These are phyloP conservation scores for Physcomitrellopsis africana DNA, from an alignment of 225 moss, liverwort and hornwort species.

Conservation along the genomic window DNA sequence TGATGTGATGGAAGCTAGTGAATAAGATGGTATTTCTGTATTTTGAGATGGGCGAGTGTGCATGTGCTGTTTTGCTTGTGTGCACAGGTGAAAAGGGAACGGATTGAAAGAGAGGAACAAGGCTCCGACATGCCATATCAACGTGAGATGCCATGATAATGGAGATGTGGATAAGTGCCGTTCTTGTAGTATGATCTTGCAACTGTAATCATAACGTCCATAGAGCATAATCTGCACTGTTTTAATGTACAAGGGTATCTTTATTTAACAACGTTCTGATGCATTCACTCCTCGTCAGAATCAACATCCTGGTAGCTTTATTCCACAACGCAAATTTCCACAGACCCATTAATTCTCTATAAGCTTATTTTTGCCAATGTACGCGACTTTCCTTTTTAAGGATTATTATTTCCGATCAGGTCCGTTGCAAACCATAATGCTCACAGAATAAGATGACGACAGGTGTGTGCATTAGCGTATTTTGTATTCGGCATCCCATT, in stretches of 20 bases:
- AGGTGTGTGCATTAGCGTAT: neutral
- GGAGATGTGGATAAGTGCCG: neutral
- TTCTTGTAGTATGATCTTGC: neutral
- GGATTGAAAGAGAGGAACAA: constrained; percentile 49
- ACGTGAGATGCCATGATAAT: constrained; percentile 55
- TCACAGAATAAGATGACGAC: neutral
- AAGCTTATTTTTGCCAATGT: no score
- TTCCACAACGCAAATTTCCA: no score
- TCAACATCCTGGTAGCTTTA: no score
- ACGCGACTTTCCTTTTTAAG: no score
- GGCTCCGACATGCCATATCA: constrained; percentile 52
- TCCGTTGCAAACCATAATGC: constrained; percentile 2
- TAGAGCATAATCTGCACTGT: neutral
- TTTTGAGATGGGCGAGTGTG: neutral
- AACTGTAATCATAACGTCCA: neutral
- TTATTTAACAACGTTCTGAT: no score
- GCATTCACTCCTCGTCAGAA: no score
- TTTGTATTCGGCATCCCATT: constrained; percentile 3
- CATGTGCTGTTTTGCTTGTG: neutral
- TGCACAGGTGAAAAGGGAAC: constrained; percentile 46
- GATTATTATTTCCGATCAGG: no score
- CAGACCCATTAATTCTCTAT: no score
- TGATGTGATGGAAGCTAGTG: neutral
- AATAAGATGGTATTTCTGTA: neutral
- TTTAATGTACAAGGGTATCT: neutral